Evolutionary conservation across 345 rosid species (phyloP).

Genomic region (Excoecaria agallocha): DNA sequence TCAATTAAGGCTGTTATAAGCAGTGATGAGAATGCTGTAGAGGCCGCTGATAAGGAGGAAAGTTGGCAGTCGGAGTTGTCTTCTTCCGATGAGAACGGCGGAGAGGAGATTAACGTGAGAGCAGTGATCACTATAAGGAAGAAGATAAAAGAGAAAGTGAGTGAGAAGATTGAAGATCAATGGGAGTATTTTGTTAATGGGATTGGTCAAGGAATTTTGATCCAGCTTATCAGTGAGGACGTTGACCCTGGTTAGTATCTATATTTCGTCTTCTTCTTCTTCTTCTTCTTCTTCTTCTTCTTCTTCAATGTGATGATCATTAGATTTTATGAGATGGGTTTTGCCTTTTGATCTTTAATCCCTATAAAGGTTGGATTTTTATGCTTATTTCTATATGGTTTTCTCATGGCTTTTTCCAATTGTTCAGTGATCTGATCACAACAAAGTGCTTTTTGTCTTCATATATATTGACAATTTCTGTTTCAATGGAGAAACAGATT

Average conservation of each 20-base stretch:
- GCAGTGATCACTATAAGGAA: constrained; percentile 72
- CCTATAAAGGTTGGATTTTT: not conserved
- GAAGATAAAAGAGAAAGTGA: constrained; percentile 74
- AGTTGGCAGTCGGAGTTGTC: constrained; percentile 18
- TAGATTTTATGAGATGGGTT: not conserved
- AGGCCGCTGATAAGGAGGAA: constrained; percentile 32
- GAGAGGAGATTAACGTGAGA: constrained; percentile 40
- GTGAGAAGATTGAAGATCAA: constrained; percentile 66
- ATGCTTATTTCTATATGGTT: not conserved
- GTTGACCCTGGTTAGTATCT: constrained; percentile 66
- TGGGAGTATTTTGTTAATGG: constrained; percentile 67
- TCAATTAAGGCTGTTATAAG: constrained; percentile 55
- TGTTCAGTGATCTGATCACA: not conserved
- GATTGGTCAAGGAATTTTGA: constrained; percentile 71
- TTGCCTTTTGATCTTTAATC: not conserved
- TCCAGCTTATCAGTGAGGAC: constrained; percentile 81
- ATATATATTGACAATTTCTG: not conserved
- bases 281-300: not conserved
- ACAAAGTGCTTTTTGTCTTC: not conserved
- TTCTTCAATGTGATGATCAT: not conserved
- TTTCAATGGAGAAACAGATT: too few relatives aligned
- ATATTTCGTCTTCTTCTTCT: not conserved
- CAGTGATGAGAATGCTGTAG: constrained; percentile 55
- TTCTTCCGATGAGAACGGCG: constrained; percentile 9
- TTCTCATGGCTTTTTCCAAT: not conserved